Percentiles rank a stretch among this genome's conserved stretches.
Evolutionary conservation across 1,139 yeast species (phyloP).

Genomic region (Debaryomyces nepalensis): DNA sequence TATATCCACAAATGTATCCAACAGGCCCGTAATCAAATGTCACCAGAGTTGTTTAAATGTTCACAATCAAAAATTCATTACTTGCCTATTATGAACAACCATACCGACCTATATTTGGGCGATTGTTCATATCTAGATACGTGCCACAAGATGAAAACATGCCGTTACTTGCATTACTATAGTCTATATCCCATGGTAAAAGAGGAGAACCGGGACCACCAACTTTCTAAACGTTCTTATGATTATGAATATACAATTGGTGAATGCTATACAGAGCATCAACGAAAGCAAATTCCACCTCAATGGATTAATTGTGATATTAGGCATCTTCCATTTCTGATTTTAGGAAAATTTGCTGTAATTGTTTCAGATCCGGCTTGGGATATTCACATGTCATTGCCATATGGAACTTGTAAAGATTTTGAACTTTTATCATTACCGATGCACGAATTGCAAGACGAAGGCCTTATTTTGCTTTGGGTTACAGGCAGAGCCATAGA

Average conservation of each 20-base stretch:
- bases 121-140: conserved; percentile 95
- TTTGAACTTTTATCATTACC: conserved; percentile 70
- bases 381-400: conserved; percentile 84
- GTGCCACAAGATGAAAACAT: conserved; percentile 81
- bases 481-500: conserved; percentile 94
- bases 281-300: conserved; percentile 48
- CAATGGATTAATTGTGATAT: conserved; percentile 93
- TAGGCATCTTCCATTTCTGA: conserved; percentile 64
- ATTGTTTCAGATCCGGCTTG: conserved; percentile 91
- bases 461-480: conserved; percentile 86
- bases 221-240: conserved; percentile 23
- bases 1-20: conserved; percentile 19
- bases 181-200: conserved; percentile 54
- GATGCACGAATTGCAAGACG: conserved; percentile 72
- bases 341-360: conserved; percentile 83
- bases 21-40: conserved; percentile 27
- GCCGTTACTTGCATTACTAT: conserved; percentile 82
- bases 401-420: conserved; percentile 78
- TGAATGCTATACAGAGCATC: conserved; percentile 50
- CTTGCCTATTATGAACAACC: conserved; percentile 58
- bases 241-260: conserved; percentile 58
- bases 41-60: conserved; percentile 44
- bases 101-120: conserved; percentile 72
- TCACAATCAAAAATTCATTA: conserved; percentile 57
- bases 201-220: conserved; percentile 21